phyloP scores from a whole-genome alignment of 768 basidiomycete genomes.

The Sistotremastrum niveocremeum region DNA sequence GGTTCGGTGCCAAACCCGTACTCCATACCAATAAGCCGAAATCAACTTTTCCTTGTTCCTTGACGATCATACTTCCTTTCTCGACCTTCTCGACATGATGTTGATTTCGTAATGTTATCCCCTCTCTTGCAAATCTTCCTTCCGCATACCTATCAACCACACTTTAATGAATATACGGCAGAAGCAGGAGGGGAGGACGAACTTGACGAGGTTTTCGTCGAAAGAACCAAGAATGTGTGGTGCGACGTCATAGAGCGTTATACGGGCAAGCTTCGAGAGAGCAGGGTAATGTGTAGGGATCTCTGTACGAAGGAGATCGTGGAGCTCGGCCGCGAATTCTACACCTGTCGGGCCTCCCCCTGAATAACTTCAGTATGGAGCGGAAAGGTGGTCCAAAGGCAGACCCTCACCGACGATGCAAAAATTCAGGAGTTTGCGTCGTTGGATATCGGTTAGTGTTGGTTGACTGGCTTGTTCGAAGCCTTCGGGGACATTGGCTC shows the following conservation, averaged over 20 bases:
- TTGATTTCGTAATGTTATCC: conserved; percentile 56
- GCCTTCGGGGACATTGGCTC: conserved; percentile 22
- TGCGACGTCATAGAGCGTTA: conserved; percentile 75
- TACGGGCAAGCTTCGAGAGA: conserved; percentile 49
- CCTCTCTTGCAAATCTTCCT: conserved; percentile 58
- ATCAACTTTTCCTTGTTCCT: conserved; percentile 57
- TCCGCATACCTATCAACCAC: conserved; percentile 42
- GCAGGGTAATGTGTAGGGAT: conserved; percentile 46
- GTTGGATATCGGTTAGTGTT: conserved; percentile 56
- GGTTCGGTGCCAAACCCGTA: conserved; percentile 75
- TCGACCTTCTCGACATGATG: conserved; percentile 64
- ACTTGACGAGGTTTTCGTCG: conserved; percentile 53
- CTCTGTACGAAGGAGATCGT: conserved; percentile 63
- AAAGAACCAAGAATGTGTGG: conserved; percentile 63
- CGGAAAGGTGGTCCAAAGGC: background rate
- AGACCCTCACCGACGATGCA: conserved; percentile 63
- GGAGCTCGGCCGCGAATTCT: conserved; percentile 73
- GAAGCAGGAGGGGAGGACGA: conserved; percentile 9
- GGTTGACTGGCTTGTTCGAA: conserved; percentile 85
- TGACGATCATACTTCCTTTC: conserved; percentile 47
- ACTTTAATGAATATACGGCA: background rate
- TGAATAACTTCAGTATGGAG: conserved; percentile 11
- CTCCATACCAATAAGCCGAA: conserved; percentile 83
- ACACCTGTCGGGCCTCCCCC: conserved; percentile 72
- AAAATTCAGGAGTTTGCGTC: conserved; percentile 67